These are phyloP conservation scores for Prunus yedoensis DNA, from an alignment of 331 rosid genomes.

Conservation along the genomic window DNA sequence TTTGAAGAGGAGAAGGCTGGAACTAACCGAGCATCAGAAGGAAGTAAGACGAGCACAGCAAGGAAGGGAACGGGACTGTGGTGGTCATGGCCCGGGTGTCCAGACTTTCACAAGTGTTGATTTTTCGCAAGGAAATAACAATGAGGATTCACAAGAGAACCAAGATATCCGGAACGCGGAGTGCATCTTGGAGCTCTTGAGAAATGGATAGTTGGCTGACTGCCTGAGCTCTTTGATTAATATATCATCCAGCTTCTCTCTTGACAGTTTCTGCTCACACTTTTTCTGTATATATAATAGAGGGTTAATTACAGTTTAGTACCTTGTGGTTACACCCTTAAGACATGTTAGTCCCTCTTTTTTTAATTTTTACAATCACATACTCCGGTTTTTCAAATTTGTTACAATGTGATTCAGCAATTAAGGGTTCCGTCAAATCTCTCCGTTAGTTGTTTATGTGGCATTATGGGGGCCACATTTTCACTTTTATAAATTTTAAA, in stretches of 20 bases:
- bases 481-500: too few relatives aligned
- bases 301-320: too few relatives aligned
- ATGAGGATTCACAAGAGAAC: conserved; percentile 74
- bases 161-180: conserved; percentile 52
- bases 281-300: neutral
- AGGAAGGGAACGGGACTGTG: conserved; percentile 62
- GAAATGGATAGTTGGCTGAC: conserved; percentile 39
- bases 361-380: too few relatives aligned
- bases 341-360: too few relatives aligned
- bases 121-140: conserved; percentile 51
- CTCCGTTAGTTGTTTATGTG: too few relatives aligned
- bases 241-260: neutral
- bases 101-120: conserved; percentile 69
- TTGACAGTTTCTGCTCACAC: neutral
- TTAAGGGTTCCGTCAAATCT: too few relatives aligned
- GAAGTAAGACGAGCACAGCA: conserved; percentile 79
- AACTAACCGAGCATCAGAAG: conserved; percentile 75
- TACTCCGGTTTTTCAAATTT: too few relatives aligned
- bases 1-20: conserved; percentile 54
- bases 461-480: too few relatives aligned
- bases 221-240: neutral
- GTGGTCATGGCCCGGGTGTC: conserved; percentile 76
- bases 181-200: conserved; percentile 50
- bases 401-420: too few relatives aligned
- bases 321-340: too few relatives aligned